Base-by-base conservation (phyloP, 2,329 filamentous ascomycete species). In the Penicillium capsulatum region DNA sequence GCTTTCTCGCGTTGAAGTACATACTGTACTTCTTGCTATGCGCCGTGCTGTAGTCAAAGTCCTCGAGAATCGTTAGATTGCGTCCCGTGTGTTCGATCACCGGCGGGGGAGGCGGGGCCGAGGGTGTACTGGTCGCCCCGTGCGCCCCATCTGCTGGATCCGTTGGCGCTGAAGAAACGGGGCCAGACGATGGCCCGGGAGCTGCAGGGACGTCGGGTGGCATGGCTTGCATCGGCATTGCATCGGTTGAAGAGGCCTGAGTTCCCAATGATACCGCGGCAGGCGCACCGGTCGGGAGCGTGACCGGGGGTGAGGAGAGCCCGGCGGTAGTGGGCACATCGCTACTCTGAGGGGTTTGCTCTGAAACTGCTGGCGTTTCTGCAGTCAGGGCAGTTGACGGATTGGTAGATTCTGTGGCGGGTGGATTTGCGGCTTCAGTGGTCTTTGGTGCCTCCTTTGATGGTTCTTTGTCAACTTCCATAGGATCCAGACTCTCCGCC, bases 1-100 rank as follows among this genome's bases (percentile, higher is more conserved):
- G 64, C 52, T 66, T 75, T 53, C 71, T 76, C 43, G 69, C 64
- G 43, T 73, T 73, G 51, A 80, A 76, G 36, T 81, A 71, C 27
- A 80, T 71, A 47, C 72, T 73, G 30, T 71, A 74, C 44, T 79
- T 63, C 42, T 69, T 73, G 31, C 73, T 67, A 36, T 77, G 72
- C 40, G 74, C 73, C 35, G 75, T 72, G 49, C 74, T 72, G 31
- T 74, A 65, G 38, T 77, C 72, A 54, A 81, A 78, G 34, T 75
- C 71, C 51, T 77, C 69, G 8, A 86, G 69, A 36, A 79, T 75
- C 4, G 81, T 67, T 7, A 81, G 68, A 37, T 76, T 76, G 19
- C 78, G 73, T 13, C 75, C 73, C 7, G 74, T 74, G 19, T 76
- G 63, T 54, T 71, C 73, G 45, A 73, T 68, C 10, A 68, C 53